Evolutionary conservation across 306 rosid genomes (phyloP), one percentile per base, ranked within the genome.

Genomic region (Mimosa pudica): DNA sequence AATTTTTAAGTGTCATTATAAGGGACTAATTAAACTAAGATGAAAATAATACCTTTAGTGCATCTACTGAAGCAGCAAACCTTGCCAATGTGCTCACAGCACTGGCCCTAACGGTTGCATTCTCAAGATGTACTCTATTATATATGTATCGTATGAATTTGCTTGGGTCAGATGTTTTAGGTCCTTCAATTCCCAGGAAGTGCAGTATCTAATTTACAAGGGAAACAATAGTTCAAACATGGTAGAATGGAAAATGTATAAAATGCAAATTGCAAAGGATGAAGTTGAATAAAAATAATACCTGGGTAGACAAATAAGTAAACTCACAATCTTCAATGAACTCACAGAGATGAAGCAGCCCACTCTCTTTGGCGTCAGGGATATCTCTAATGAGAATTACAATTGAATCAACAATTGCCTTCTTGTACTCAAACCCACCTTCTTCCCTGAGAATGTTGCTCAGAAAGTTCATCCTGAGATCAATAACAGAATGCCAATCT

Each of bases 291-390:
- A 62, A 81, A 57, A 76, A 36, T 63, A 74, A 75, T 77, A 96
- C 99, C 99, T 96, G 99, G 44, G 99, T 90, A n/a, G 98, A 96
- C 72, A 96, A 93, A 88, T 96, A 96, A 76, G 98, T 96, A 86
- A 96, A 96, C 81, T 96, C 98, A 78, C 99, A 96, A 72, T 96
- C 99, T 83, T 96, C 99, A 80, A 96, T 96, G 83, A 96, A 96
- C 87, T 96, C 99, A 44, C 99, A 96, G 52, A 96, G 94, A 90
- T 96, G 99, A 89, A 93, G 97, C 94, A 96, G 73, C 78, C 99
- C 99, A 44, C 88, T 84, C 85, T 96, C 99, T 80, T 91, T 96
- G 68, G 99, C 97, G 49, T 93, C 98, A 60, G 99, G 98, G 49
- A 96, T 93, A 80, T 96, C 98, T 78, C 98, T 89, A 58, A 96